phyloP scores from a whole-genome alignment of 176 grass and related monocot genomes.

The Pontederia crassipes region DNA sequence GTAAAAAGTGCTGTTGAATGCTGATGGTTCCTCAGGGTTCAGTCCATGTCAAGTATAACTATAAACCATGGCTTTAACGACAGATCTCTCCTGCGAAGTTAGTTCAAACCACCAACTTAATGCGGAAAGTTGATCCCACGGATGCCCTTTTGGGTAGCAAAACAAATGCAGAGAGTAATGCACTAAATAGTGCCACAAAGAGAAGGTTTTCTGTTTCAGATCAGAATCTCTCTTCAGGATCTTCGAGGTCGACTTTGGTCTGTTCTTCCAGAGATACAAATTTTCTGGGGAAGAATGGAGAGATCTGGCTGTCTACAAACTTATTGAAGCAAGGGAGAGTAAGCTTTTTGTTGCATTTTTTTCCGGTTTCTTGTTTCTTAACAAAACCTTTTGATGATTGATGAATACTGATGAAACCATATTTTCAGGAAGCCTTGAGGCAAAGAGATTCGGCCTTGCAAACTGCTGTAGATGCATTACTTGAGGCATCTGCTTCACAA shows the following conservation, averaged over 20 bases:
- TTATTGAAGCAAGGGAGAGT: conserved; percentile 66
- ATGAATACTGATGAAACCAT: neutral
- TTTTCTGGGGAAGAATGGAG: conserved; percentile 36
- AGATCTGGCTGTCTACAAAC: conserved; percentile 45
- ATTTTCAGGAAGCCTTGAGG: conserved; percentile 47
- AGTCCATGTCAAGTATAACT: neutral
- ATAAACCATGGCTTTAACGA: neutral
- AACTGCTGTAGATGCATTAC: conserved; percentile 58
- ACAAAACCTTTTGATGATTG: neutral
- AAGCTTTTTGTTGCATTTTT: neutral
- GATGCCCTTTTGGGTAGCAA: conserved; percentile 30
- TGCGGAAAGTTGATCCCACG: conserved; percentile 2
- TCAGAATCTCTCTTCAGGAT: neutral
- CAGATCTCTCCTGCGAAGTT: conserved; percentile 61
- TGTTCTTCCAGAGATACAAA: conserved; percentile 27
- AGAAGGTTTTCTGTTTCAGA: conserved; percentile 25
- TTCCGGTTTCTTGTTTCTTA: neutral
- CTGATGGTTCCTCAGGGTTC: neutral
- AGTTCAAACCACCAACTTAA: neutral
- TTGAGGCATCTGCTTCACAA: conserved; percentile 65
- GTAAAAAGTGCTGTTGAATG: neutral
- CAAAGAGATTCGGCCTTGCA: conserved; percentile 67
- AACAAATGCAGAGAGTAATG: conserved; percentile 61
- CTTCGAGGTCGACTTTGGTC: conserved; percentile 12
- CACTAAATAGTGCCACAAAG: conserved; percentile 32